A percentile compares a stretch with the other conserved stretches of the same genome.
phyloP scores from a whole-genome alignment of 306 rosid species.

The Fragaria vesca region DNA sequence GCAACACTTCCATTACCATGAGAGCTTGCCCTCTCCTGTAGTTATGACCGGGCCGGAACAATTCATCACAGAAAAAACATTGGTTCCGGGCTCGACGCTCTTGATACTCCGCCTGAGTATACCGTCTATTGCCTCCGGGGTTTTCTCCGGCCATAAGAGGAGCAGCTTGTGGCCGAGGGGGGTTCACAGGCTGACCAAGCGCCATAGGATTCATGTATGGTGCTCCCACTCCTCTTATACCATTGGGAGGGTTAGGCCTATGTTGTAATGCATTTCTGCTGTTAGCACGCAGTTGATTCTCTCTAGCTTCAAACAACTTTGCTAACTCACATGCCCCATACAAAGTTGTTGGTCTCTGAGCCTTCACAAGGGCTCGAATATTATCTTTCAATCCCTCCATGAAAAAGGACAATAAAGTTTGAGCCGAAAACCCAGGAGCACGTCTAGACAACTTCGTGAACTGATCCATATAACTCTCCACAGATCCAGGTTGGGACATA shows the following conservation, averaged over 20 bases:
- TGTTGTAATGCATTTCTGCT: not conserved
- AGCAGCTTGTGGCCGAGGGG: too few relatives aligned
- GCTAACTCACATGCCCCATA: not conserved
- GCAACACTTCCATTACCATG: too few relatives aligned
- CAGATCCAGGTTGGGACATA: not conserved
- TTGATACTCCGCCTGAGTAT: too few relatives aligned
- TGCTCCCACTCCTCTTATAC: too few relatives aligned
- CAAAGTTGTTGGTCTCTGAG: not conserved
- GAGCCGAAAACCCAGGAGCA: not conserved
- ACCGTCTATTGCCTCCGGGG: too few relatives aligned
- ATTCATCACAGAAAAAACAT: too few relatives aligned
- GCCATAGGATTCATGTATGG: too few relatives aligned
- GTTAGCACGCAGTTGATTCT: not conserved
- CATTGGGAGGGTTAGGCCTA: not conserved
- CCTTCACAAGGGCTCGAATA: not conserved
- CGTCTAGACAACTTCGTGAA: not conserved
- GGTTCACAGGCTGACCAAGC: too few relatives aligned
- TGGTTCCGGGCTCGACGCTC: too few relatives aligned
- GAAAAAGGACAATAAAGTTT: not conserved
- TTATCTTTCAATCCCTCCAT: not conserved
- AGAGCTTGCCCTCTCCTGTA: too few relatives aligned
- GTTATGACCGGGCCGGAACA: too few relatives aligned
- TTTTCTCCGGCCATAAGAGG: too few relatives aligned
- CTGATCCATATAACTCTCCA: not conserved
- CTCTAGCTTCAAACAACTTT: not conserved